Conservation (phyloP, 441 rosid genomes). For the Raphanus hybrid region DNA sequence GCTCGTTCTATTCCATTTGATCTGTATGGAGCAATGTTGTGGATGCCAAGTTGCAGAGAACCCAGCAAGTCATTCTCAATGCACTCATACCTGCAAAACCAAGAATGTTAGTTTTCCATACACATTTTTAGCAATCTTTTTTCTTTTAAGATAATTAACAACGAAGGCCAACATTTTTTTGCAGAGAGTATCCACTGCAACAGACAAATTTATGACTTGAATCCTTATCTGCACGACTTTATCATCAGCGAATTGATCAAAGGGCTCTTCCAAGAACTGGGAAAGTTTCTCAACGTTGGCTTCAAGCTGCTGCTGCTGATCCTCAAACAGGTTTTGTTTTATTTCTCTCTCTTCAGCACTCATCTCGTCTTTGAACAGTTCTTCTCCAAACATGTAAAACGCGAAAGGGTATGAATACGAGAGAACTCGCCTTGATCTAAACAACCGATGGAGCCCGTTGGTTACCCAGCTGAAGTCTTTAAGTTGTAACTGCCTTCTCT, state of each 20-base stretch:
- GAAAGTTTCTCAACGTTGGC: constrained; percentile 76
- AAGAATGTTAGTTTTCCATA: not conserved
- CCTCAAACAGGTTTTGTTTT: constrained; percentile 68
- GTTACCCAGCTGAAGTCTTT: constrained; percentile 70
- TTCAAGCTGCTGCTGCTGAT: constrained; percentile 82
- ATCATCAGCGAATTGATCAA: constrained; percentile 48
- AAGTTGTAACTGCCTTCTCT: constrained; percentile 47
- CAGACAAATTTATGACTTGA: constrained; percentile 55
- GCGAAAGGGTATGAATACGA: constrained; percentile 73
- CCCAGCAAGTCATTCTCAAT: constrained; percentile 75
- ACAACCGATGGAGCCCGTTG: constrained; percentile 57
- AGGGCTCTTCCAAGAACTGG: constrained; percentile 58
- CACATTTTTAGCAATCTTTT: not conserved
- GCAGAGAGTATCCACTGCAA: constrained; percentile 63
- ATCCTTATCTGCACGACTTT: constrained; percentile 50
- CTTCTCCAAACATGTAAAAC: constrained; percentile 69
- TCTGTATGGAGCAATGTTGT: constrained; percentile 63
- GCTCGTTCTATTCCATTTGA: constrained; percentile 56
- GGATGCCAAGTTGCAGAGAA: constrained; percentile 45
- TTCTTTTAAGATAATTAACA: not conserved
- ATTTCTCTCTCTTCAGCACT: constrained; percentile 48
- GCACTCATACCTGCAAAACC: constrained; percentile 59
- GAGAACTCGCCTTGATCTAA: constrained; percentile 67
- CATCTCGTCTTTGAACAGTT: constrained; percentile 59
- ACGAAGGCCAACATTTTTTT: constrained; percentile 56